These are phyloP conservation scores for Effrenium voratum DNA, from an alignment of 73 alveolate genomes.

Conservation along the genomic window DNA sequence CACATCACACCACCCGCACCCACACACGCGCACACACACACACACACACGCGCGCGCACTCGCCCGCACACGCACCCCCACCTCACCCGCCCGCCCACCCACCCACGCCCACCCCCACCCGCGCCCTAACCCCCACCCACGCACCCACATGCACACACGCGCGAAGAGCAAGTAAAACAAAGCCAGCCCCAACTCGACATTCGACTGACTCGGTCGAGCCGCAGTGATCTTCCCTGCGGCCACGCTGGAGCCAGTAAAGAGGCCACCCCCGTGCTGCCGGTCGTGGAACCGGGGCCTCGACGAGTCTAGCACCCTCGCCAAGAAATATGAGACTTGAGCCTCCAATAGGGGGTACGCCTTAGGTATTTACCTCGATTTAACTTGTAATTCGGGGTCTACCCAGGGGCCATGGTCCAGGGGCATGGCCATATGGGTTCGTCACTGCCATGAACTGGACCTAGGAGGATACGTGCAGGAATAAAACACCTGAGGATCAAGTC, in stretches of 20 bases:
- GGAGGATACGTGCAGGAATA: no score
- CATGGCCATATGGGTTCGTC: no score
- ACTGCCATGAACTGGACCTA: no score
- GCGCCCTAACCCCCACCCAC: not conserved
- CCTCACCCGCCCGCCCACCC: no score
- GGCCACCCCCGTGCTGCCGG: constrained; percentile 76
- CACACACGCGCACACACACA: not conserved
- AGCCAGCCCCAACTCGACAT: not conserved
- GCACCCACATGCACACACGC: not conserved
- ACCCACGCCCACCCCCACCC: not conserved
- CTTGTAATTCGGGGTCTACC: no score
- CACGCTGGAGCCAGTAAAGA: constrained; percentile 74
- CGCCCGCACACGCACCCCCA: not conserved
- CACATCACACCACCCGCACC: no score
- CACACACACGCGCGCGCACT: not conserved
- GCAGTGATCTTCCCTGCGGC: constrained; percentile 83
- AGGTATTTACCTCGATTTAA: no score
- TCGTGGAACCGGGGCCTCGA: constrained; percentile 73
- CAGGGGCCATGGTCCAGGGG: no score
- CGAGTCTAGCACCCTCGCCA: no score
- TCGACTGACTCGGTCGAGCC: not conserved
- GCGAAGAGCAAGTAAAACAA: not conserved
- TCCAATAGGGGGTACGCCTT: no score
- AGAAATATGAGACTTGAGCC: no score
- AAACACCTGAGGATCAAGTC: no score